A percentile compares a stretch with the other conserved stretches of the same genome.
These are phyloP conservation scores for Elaeagnus macrophylla DNA, from an alignment of 306 rosid genomes.

Conservation along the genomic window DNA sequence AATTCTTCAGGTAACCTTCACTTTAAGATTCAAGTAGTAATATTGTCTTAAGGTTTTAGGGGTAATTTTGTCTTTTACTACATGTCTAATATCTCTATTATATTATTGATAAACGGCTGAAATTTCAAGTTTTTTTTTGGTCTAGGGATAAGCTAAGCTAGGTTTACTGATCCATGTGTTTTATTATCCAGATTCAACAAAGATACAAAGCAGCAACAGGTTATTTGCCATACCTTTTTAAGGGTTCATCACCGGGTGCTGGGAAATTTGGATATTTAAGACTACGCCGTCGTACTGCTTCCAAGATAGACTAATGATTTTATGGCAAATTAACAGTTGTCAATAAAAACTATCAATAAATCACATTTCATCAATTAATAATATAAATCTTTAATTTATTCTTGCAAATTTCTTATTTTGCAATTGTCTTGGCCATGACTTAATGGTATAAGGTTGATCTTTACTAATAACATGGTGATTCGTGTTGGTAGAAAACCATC, in stretches of 20 bases:
- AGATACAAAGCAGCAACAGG: conserved; percentile 82
- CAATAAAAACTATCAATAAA: neutral
- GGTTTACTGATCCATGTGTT: neutral
- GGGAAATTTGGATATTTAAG: conserved; percentile 73
- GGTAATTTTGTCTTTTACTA: too few species aligned
- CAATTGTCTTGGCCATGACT: too few species aligned
- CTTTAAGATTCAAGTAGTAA: neutral
- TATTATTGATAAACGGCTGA: too few species aligned
- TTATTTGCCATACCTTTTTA: conserved; percentile 63
- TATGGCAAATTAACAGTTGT: neutral
- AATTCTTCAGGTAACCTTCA: conserved; percentile 62
- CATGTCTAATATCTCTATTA: too few species aligned
- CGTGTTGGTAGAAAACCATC: too few species aligned
- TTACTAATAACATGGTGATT: too few species aligned
- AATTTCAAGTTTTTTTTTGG: neutral
- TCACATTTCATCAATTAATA: neutral
- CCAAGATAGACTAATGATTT: conserved; percentile 2
- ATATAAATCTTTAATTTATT: too few species aligned
- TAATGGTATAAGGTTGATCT: too few species aligned
- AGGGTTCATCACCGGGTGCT: conserved; percentile 93
- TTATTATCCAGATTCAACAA: conserved; percentile 56
- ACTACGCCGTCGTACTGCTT: conserved; percentile 37
- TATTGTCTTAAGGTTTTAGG: too few species aligned
- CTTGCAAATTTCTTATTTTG: too few species aligned
- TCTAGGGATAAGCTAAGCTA: too few species aligned